Evolutionary conservation across 371 early-diverging fungal genomes (phyloP).

Genomic region (Mucor velutinosus): DNA sequence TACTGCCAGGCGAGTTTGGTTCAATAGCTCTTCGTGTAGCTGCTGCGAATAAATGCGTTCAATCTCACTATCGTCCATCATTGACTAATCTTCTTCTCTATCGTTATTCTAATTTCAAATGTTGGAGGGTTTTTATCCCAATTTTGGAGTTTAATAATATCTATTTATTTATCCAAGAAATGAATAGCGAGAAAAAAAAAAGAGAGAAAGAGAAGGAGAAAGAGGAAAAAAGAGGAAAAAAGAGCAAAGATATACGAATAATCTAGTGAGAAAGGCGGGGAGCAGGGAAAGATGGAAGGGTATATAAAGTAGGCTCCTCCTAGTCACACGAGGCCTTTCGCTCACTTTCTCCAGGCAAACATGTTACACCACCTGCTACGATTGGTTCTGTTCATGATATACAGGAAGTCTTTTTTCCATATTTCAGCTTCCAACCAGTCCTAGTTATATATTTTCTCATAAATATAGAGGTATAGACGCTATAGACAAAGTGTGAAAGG

Average conservation of each 20-base stretch:
- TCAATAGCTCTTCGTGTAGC: slow-evolving; percentile 35
- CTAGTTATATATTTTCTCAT: slow-evolving; percentile 7
- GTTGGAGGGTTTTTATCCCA: neutral
- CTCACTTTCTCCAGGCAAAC: neutral
- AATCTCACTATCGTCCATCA: slow-evolving; percentile 27
- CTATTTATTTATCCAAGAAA: neutral
- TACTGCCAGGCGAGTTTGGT: slow-evolving; percentile 35
- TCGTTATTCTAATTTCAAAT: slow-evolving; percentile 8
- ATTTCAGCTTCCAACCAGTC: slow-evolving; percentile 4
- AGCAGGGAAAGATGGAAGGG: neutral
- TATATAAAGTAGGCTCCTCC: neutral
- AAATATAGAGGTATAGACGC: neutral
- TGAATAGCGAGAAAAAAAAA: neutral
- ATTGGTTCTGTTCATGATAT: slow-evolving; percentile 12
- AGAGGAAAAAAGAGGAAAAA: neutral
- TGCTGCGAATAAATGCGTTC: slow-evolving; percentile 31
- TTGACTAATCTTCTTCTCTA: neutral
- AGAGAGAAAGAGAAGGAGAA: neutral
- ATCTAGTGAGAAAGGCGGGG: neutral
- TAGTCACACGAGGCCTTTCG: slow-evolving; percentile 9
- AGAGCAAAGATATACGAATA: neutral
- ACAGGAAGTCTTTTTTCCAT: slow-evolving; percentile 1
- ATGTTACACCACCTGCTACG: slow-evolving; percentile 4
- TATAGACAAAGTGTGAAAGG: neutral
- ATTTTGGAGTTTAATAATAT: neutral